Percentiles rank a stretch among this genome's conserved stretches.
phyloP scores from a whole-genome alignment of 345 rosid species.

The Syzygium aromaticum region DNA sequence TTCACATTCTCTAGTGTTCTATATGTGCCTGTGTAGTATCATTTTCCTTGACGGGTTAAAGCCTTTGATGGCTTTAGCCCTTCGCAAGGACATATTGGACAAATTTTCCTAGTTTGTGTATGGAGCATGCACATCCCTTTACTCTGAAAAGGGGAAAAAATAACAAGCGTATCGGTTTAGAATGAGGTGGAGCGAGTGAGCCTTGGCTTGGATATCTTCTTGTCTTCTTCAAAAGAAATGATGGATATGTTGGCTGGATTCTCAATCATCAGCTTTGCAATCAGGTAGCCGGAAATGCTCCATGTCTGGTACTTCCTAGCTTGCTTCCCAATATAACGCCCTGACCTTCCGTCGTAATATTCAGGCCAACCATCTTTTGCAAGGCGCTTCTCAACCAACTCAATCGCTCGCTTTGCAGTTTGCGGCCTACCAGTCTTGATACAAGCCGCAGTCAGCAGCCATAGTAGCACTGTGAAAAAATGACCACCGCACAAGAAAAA shows the following conservation, averaged over 20 bases:
- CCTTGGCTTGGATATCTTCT: slow-evolving; percentile 26
- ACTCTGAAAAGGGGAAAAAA: not conserved
- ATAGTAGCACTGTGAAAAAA: slow-evolving; percentile 18
- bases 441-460: slow-evolving; percentile 51
- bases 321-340: slow-evolving; percentile 42
- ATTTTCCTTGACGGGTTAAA: not conserved
- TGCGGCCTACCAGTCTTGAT: slow-evolving; percentile 50
- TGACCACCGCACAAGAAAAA: not conserved
- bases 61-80: not conserved
- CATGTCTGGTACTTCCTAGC: slow-evolving; percentile 50
- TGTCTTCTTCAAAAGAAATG: slow-evolving; percentile 38
- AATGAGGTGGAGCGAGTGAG: slow-evolving; percentile 23
- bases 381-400: slow-evolving; percentile 31
- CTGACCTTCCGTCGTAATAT: slow-evolving; percentile 41
- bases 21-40: not conserved
- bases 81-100: not conserved
- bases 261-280: slow-evolving; percentile 39
- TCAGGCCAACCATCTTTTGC: slow-evolving; percentile 48
- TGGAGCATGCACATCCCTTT: not conserved
- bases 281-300: slow-evolving; percentile 37
- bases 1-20: not conserved
- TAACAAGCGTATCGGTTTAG: not conserved
- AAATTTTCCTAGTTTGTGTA: not conserved
- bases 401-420: slow-evolving; percentile 37
- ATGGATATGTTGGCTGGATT: slow-evolving; percentile 28